A percentile compares a stretch with the other conserved stretches of the same genome.
Evolutionary conservation across 177 flowering plant species (phyloP).

Genomic region (Tripterygium wilfordii): DNA sequence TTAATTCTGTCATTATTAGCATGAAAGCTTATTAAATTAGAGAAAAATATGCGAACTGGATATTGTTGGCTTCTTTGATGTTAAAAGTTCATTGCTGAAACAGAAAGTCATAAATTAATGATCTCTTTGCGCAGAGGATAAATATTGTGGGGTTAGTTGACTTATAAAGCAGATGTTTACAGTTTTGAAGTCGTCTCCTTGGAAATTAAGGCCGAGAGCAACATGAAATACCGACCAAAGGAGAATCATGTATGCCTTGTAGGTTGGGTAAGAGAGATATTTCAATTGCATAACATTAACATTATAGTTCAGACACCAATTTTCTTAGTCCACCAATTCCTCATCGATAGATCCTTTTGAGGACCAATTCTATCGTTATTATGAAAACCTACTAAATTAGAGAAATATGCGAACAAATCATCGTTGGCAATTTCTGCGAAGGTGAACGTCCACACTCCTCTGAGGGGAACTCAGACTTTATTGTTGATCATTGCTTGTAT

Average conservation of each 20-base stretch:
- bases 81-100: too few species aligned
- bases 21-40: too few species aligned
- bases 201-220: conserved; percentile 24
- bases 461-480: conserved; percentile 63
- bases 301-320: conserved; percentile 12
- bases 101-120: too few species aligned
- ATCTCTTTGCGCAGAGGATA: too few species aligned
- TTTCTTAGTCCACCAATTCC: too few species aligned
- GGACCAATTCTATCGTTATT: too few species aligned
- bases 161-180: conserved; percentile 29
- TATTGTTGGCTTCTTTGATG: neutral
- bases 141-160: conserved; percentile 24
- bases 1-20: too few species aligned
- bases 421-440: too few species aligned
- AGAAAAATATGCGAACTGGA: neutral
- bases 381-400: too few species aligned
- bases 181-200: conserved; percentile 28
- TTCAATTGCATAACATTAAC: conserved; percentile 9
- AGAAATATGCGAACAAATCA: too few species aligned
- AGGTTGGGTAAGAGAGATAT: conserved; percentile 29
- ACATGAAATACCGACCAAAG: conserved; percentile 10
- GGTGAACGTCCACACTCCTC: too few species aligned
- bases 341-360: too few species aligned
- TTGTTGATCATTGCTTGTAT: conserved; percentile 64
- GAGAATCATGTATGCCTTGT: conserved; percentile 20